phyloP scores from a whole-genome alignment of 1,139 yeast species.

The Kodamaea sp. region DNA sequence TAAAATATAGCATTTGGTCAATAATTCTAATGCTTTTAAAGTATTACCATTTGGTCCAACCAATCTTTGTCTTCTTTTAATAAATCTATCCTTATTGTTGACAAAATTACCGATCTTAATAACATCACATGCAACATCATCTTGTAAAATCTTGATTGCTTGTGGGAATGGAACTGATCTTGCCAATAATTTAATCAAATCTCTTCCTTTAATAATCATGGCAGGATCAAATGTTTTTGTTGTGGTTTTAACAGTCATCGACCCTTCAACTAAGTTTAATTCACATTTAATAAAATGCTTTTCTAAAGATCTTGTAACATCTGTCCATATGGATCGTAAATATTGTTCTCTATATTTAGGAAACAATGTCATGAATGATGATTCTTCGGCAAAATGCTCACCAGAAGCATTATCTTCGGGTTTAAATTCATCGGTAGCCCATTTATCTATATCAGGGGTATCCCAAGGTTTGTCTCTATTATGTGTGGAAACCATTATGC shows the following conservation, averaged over 20 bases:
- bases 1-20: conserved; percentile 88
- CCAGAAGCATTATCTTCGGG: conserved; percentile 89
- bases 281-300: conserved; percentile 74
- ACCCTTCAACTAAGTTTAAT: conserved; percentile 89
- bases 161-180: conserved; percentile 97
- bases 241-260: conserved; percentile 95
- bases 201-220: conserved; percentile 89
- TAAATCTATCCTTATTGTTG: conserved; percentile 86
- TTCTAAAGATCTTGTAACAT: conserved; percentile 77
- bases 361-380: conserved; percentile 89
- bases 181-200: conserved; percentile 85
- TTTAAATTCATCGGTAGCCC: conserved; percentile 85
- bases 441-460: conserved; percentile 90
- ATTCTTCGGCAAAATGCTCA: conserved; percentile 85
- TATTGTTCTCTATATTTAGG: conserved; percentile 96
- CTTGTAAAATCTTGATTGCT: conserved; percentile 86
- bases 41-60: conserved; percentile 98
- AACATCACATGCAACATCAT: conserved; percentile 93
- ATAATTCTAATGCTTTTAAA: conserved; percentile 85
- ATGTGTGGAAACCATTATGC: conserved; percentile 79
- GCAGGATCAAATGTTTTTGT: conserved; percentile 96
- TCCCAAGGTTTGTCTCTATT: conserved; percentile 98
- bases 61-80: conserved; percentile 91
- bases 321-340: conserved; percentile 87
- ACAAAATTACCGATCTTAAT: conserved; percentile 91